Evolutionary conservation across 495 filamentous ascomycete genomes (phyloP).

Genomic region (Penicillium samsonianum): DNA sequence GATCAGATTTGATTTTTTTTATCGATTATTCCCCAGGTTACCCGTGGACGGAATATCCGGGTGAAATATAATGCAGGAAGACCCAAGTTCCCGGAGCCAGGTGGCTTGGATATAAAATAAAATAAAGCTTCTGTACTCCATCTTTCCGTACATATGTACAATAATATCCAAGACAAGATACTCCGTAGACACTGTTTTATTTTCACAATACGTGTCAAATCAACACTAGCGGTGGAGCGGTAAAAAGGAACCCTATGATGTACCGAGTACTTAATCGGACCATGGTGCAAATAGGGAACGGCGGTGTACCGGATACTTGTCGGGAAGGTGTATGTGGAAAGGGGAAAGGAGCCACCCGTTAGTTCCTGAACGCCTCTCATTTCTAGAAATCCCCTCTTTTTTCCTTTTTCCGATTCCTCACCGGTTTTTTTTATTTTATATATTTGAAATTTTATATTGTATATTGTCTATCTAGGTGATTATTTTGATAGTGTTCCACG

Average conservation of each 20-base stretch:
- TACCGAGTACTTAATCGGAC: conserved; percentile 14
- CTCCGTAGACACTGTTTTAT: too few species aligned
- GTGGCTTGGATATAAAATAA: background rate
- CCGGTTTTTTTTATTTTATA: conserved; percentile 5
- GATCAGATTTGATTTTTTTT: background rate
- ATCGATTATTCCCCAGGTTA: background rate
- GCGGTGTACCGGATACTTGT: conserved; percentile 15
- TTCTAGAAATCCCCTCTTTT: conserved; percentile 14
- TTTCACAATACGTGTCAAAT: conserved; percentile 7
- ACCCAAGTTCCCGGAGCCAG: background rate
- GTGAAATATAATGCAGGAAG: conserved; percentile 1
- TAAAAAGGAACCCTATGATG: background rate
- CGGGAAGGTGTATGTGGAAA: conserved; percentile 6
- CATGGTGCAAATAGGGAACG: conserved; percentile 1
- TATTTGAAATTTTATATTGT: background rate
- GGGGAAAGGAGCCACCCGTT: conserved; percentile 15
- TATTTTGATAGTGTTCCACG: background rate
- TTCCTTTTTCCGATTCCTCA: background rate
- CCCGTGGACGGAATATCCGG: background rate
- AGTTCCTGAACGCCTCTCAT: conserved; percentile 11
- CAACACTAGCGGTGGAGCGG: conserved; percentile 2
- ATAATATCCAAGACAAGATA: too few species aligned
- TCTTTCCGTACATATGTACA: too few species aligned
- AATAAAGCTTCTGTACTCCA: too few species aligned
- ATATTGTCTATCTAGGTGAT: background rate